phyloP scores from a whole-genome alignment of 2,329 filamentous ascomycete species.

The Xylariaceae sp. region DNA sequence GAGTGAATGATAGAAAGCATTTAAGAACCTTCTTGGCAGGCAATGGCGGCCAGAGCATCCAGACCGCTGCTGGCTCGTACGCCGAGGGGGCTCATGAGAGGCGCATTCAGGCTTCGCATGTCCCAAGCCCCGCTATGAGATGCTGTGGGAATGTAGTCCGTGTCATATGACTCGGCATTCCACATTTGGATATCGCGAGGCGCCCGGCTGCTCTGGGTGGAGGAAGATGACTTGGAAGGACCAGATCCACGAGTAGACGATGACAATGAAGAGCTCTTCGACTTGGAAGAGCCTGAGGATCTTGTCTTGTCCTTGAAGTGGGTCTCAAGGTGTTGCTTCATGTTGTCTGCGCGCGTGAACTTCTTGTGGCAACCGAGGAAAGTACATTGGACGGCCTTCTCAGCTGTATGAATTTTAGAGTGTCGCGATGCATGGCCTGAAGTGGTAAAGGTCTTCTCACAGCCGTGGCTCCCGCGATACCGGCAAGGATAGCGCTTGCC shows the following conservation, averaged over 20 bases:
- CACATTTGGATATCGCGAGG: conserved; percentile 35
- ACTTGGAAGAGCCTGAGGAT: conserved; percentile 35
- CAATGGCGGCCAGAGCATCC: conserved; percentile 51
- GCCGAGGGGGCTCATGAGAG: conserved; percentile 43
- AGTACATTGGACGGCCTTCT: conserved; percentile 67
- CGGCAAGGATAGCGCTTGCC: conserved; percentile 70
- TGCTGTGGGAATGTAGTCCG: conserved; percentile 31
- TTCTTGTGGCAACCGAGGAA: conserved; percentile 70
- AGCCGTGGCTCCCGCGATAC: conserved; percentile 64
- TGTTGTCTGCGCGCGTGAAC: conserved; percentile 78
- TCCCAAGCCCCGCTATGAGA: conserved; percentile 43
- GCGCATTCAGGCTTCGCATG: conserved; percentile 41
- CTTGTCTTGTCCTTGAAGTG: conserved; percentile 62
- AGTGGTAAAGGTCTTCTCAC: conserved; percentile 76
- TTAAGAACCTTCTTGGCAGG: conserved; percentile 43
- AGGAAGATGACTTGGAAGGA: conserved; percentile 30
- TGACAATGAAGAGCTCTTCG: conserved; percentile 26
- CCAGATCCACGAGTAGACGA: conserved; percentile 18
- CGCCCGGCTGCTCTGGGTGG: conserved; percentile 30
- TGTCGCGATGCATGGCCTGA: conserved; percentile 81
- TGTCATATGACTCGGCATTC: conserved; percentile 39
- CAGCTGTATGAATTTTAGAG: conserved; percentile 77
- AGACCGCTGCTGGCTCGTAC: conserved; percentile 46
- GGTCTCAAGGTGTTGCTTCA: conserved; percentile 78
- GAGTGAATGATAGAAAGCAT: neutral